phyloP scores from a whole-genome alignment of 139 green algal species.

The Raphidocelis subcapitata region DNA sequence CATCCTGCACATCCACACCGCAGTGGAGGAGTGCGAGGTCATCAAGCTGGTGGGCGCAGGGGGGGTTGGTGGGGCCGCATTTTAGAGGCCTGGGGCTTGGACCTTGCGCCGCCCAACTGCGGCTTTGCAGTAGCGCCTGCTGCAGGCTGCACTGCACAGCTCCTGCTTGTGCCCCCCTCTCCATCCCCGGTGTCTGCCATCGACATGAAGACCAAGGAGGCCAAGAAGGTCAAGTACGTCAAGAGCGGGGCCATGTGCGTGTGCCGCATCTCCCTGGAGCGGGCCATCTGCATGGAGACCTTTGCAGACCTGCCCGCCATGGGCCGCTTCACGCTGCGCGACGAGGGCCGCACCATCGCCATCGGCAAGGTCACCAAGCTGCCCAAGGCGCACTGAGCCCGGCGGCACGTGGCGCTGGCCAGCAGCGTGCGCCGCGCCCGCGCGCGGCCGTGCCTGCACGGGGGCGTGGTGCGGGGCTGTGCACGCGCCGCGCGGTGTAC shows the following conservation, averaged over 20 bases:
- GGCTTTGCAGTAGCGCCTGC: too few relatives aligned
- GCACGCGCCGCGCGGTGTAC: too few relatives aligned
- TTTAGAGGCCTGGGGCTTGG: not conserved
- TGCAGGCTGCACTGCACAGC: too few relatives aligned
- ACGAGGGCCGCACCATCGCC: constrained; percentile 93
- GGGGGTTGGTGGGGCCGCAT: not conserved
- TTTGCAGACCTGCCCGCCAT: constrained; percentile 81
- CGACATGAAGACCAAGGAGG: constrained; percentile 85
- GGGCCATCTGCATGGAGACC: constrained; percentile 88
- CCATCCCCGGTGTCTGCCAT: constrained; percentile 53
- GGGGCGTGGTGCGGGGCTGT: too few relatives aligned
- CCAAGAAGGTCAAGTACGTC: constrained; percentile 68
- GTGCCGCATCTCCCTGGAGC: constrained; percentile 63
- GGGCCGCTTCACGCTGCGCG: constrained; percentile 92
- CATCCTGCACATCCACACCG: constrained; percentile 86
- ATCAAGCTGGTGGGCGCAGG: constrained; percentile 60
- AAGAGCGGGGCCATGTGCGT: constrained; percentile 52
- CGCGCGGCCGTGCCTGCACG: too few relatives aligned
- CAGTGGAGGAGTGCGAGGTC: constrained; percentile 96
- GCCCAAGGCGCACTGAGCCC: constrained; percentile 52
- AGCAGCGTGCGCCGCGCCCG: too few relatives aligned
- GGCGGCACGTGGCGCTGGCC: too few relatives aligned
- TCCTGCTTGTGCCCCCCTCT: too few relatives aligned
- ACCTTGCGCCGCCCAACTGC: too few relatives aligned
- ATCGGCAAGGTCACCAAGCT: constrained; percentile 94